Base-by-base conservation (phyloP, 2,329 filamentous ascomycete species). In the Cryoendolithus antarcticus region DNA sequence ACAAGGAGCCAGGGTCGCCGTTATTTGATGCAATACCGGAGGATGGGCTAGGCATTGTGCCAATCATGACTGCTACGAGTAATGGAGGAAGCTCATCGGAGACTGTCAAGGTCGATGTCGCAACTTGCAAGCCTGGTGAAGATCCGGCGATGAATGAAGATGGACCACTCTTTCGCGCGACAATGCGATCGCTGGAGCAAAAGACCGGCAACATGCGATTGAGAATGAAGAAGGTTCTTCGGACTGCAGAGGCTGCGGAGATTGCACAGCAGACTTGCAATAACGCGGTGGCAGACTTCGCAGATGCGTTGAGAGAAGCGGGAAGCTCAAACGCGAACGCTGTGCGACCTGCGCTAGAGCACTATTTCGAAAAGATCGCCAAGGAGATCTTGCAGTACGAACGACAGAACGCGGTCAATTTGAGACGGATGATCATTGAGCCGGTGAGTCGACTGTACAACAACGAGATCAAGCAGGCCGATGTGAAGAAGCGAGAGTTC, bases 311-410 rank as follows among this genome's bases (percentile, higher is more conserved):
- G 27, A 77, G 81, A 45, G 91, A 96, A 55, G 85, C 86, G 1
- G 86, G 88, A 1, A 77, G 77, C 0, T 93, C 88, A 8, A 96
- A 96, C 56, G 83, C 86, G 35, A 94, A 93, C 54, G 91, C 89
- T 1, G 88, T 98, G n/a, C 86, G 93, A 55, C 93, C 91, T 10
- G 91, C 89, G 4, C 72, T 98, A 43, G 91, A 98, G 46, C 88
- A 98, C 60, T 98, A 98, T 59, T 98, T 96, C 54, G 88, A 96
- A 62, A 93, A 88, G 54, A 96, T 94, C 49, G 88, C 89, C 3
- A 79, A 81, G 44, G 86, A 96, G 56, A 95, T 98, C 34, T 65
- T 95, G 30, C 62, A 67, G 1, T 96, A 95, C 56, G 88, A 98
- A 62, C 79, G 78, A 45, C 77, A 83, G 47, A 96, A 95, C 56